phyloP scores from a whole-genome alignment of 306 rosid species.

The Styphnolobium japonicum region DNA sequence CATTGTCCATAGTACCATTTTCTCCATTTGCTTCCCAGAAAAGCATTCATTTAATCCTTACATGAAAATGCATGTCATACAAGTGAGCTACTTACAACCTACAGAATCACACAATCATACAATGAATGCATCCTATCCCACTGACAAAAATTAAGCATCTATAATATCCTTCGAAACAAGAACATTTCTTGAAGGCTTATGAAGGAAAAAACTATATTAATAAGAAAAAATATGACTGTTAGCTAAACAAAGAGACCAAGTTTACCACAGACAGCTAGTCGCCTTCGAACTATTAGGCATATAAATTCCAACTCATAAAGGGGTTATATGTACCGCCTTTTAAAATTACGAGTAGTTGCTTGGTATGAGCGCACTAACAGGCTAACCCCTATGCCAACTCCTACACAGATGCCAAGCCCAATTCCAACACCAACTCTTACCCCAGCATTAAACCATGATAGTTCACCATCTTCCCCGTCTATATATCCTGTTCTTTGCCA shows the following conservation, averaged over 20 bases:
- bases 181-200: slow-evolving; percentile 11
- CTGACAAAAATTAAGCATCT: not conserved
- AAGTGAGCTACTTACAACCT: slow-evolving; percentile 1
- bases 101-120: not conserved
- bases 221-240: not conserved
- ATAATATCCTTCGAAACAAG: slow-evolving; percentile 14
- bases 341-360: slow-evolving; percentile 45
- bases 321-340: slow-evolving; percentile 39
- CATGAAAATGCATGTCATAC: slow-evolving; percentile 24
- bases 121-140: not conserved
- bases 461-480: slow-evolving; percentile 60
- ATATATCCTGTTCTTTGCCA: slow-evolving; percentile 38
- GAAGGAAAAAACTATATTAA: not conserved
- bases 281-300: not conserved
- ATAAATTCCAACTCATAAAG: not conserved
- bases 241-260: slow-evolving; percentile 21
- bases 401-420: slow-evolving; percentile 61
- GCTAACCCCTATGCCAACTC: slow-evolving; percentile 58
- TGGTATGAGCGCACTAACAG: slow-evolving; percentile 56
- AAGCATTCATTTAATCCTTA: slow-evolving; percentile 5
- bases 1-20: not conserved
- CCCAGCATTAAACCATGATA: slow-evolving; percentile 72
- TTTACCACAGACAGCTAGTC: slow-evolving; percentile 32
- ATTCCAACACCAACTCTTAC: slow-evolving; percentile 78
- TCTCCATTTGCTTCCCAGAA: not conserved